Base-by-base conservation (phyloP, 805 yeast species). In the Candida coquimbonensis region DNA sequence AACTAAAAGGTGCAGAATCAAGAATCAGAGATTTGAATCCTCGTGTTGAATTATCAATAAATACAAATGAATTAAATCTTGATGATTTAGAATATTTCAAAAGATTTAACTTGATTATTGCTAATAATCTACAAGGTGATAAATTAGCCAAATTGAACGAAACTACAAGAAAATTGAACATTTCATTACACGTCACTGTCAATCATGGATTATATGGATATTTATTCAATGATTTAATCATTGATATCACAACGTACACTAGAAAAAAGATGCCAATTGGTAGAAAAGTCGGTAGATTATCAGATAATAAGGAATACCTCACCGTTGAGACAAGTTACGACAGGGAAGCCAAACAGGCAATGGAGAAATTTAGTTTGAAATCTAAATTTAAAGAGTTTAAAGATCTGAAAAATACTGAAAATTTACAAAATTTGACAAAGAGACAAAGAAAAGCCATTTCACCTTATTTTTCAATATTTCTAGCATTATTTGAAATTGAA, bases 131-230 rank as follows among this genome's bases (percentile, higher is more conserved):
- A 26, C 53, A 56, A 14, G 63, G 61, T 7, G 29, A 44, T 0
- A 72, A 77, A 36, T 65, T 81, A 9, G 47, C 65, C 4, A 50
- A 56, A 5, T 53, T 93, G 38, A 87, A 88, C 57, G 54, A 53
- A 0, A 61, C 73, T 32, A 73, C 90, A 8, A 75, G 97, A 53
- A 42, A 56, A 3, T 65, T 72, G 17, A 68, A 70, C 27, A 73
- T 81, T 17, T 87, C 96, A 4, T 69, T 93, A 29, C 88, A 85
- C 60, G 72, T 77, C 14, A 67, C 86, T 1, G 83, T 81, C 0
- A 59, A 80, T 3, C 83, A 83, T 61, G 99, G 99, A 0, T 67
- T 90, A 59, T 88, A 76, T 61, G 96, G 96, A 1, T 86, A 78
- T 56, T 74, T 87, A 1, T 83, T 90, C 59, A 79, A 80, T 4